These are phyloP conservation scores for Apiospora aurea DNA, from an alignment of 2,329 filamentous ascomycete species.

Conservation along the genomic window DNA sequence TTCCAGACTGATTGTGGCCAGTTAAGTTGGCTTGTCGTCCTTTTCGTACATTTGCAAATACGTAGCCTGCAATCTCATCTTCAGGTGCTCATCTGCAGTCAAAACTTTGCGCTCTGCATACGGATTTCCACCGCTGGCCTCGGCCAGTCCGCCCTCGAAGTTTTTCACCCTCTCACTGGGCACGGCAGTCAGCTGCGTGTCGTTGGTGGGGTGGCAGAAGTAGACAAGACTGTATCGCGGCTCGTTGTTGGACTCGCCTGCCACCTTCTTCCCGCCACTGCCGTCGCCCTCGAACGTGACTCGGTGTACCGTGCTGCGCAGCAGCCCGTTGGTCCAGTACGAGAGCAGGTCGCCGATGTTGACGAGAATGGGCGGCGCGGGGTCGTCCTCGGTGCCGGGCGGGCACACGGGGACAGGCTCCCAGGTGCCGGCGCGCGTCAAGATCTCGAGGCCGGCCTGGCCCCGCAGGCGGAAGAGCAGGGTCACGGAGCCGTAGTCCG, in stretches of 20 bases:
- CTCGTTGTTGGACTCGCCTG: constrained; percentile 56
- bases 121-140: constrained; percentile 47
- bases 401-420: constrained; percentile 73
- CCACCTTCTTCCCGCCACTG: constrained; percentile 31
- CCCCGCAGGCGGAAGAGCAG: constrained; percentile 86
- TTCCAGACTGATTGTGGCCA: background rate
- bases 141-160: constrained; percentile 37
- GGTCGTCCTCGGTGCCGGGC: constrained; percentile 62
- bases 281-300: constrained; percentile 71
- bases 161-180: constrained; percentile 64
- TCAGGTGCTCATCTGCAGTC: constrained; percentile 69
- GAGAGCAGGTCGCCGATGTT: constrained; percentile 74
- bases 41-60: constrained; percentile 60
- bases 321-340: constrained; percentile 89
- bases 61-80: constrained; percentile 65
- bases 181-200: constrained; percentile 61
- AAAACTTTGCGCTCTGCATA: constrained; percentile 62
- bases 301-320: constrained; percentile 87
- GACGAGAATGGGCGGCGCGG: constrained; percentile 79
- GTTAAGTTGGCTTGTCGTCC: background rate
- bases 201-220: constrained; percentile 70
- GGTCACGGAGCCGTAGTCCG: constrained; percentile 79
- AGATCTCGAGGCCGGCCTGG: constrained; percentile 87
- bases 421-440: constrained; percentile 64
- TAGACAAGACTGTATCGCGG: constrained; percentile 72